Percentiles rank a stretch among this genome's conserved stretches.
phyloP scores from a whole-genome alignment of 352 stramenopile species.

The Phytophthora chlamydospora region DNA sequence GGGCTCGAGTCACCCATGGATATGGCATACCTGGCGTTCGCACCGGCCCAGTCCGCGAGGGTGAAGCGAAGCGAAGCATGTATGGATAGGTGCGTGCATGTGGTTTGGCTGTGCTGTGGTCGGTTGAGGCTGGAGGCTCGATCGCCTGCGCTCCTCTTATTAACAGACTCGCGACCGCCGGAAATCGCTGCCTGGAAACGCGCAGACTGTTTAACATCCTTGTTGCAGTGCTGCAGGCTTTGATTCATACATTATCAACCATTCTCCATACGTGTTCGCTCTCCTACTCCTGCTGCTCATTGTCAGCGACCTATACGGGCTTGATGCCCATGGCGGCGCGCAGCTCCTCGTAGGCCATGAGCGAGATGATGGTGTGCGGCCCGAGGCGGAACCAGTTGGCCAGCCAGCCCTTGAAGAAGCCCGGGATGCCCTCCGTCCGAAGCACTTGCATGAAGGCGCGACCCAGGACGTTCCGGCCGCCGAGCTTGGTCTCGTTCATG shows the following conservation, averaged over 20 bases:
- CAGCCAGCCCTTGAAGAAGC: conserved; percentile 83
- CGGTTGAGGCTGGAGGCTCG: too few species aligned
- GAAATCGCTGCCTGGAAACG: conserved; percentile 9
- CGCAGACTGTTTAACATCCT: neutral
- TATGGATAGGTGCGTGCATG: too few species aligned
- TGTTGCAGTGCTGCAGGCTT: neutral
- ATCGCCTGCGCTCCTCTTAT: too few species aligned
- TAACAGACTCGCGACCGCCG: neutral
- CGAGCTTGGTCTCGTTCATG: conserved; percentile 68
- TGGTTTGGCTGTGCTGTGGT: too few species aligned
- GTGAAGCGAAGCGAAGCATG: too few species aligned
- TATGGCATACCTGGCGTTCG: too few species aligned
- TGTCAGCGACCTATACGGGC: conserved; percentile 49
- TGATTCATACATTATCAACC: neutral
- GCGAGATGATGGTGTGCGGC: conserved; percentile 79
- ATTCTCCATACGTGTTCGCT: too few species aligned
- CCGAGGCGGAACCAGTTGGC: conserved; percentile 78
- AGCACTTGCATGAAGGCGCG: conserved; percentile 60
- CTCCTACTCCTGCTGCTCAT: too few species aligned
- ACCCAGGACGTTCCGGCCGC: conserved; percentile 50
- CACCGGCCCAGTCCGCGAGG: neutral
- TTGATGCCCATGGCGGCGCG: conserved; percentile 55
- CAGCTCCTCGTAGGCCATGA: conserved; percentile 79
- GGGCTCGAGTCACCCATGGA: too few species aligned
- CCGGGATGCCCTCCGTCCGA: conserved; percentile 58